These are phyloP conservation scores for Sporisorium exsertum DNA, from an alignment of 1,284 basidiomycete genomes.

Conservation along the genomic window DNA sequence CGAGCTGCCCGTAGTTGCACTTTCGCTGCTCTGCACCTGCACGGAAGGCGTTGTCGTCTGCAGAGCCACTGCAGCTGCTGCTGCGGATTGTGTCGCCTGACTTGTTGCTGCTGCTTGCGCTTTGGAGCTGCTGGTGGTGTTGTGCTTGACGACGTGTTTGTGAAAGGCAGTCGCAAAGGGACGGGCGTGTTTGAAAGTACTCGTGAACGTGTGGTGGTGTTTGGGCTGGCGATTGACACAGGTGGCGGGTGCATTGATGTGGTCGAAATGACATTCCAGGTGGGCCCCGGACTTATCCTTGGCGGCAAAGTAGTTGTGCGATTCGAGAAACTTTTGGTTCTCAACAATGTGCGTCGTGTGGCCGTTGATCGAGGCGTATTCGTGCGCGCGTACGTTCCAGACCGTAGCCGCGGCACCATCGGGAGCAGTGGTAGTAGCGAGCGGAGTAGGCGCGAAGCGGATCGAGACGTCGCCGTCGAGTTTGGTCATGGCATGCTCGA, in stretches of 20 bases:
- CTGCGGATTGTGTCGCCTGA: slow-evolving; percentile 11
- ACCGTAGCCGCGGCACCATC: slow-evolving; percentile 39
- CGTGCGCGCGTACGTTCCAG: slow-evolving; percentile 48
- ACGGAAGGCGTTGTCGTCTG: slow-evolving; percentile 9
- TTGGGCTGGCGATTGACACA: slow-evolving; percentile 37
- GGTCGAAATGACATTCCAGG: slow-evolving; percentile 39
- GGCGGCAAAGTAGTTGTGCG: slow-evolving; percentile 42
- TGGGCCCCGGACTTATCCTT: slow-evolving; percentile 21
- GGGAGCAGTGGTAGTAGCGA: slow-evolving; percentile 43
- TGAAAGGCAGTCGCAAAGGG: slow-evolving; percentile 38
- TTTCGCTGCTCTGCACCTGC: background rate
- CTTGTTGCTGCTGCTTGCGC: background rate
- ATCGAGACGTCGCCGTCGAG: slow-evolving; percentile 27
- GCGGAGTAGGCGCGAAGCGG: slow-evolving; percentile 24
- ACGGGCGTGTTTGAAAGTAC: slow-evolving; percentile 30
- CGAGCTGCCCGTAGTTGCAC: slow-evolving; percentile 5
- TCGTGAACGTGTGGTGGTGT: slow-evolving; percentile 26
- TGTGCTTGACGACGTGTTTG: slow-evolving; percentile 25
- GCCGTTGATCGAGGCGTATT: slow-evolving; percentile 36
- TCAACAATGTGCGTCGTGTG: slow-evolving; percentile 30
- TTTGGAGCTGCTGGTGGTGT: slow-evolving; percentile 13
- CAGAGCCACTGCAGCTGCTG: slow-evolving; percentile 3
- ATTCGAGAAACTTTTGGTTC: slow-evolving; percentile 38
- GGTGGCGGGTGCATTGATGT: slow-evolving; percentile 28
- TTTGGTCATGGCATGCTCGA: slow-evolving; percentile 21